Evolutionary conservation across 495 filamentous ascomycete species (phyloP), one percentile per base, ranked within the genome.

Genomic region (Aspergillus affinis): DNA sequence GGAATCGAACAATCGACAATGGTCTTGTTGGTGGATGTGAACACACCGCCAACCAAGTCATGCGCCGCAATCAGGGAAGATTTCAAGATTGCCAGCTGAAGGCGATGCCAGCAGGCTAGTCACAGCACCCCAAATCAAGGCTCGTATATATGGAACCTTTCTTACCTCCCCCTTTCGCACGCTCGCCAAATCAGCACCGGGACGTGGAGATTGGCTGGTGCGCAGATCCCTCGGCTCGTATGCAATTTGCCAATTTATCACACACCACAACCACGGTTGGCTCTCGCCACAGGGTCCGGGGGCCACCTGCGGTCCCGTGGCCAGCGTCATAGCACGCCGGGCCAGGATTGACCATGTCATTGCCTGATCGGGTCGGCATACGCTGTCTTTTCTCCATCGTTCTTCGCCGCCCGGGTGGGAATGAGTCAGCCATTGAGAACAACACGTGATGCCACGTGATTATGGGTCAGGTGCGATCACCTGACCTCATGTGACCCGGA

Each of bases 391-490:
- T 54, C 36, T 41, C 36, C 36, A 41, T 41, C 29, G 29, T 32
- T 32, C 29, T 32, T 32, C 10, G 29, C 29, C 29, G 23, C 23
- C 23, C 23, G 23, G 23, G 4, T 26, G 23, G 23, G 4, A 26
- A 26, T 26, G 23, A 26, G 23, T 26, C 23, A 26, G 23, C 23
- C 23, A 26, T 26, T 26, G n/a, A n/a, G n/a, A n/a, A n/a, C n/a
- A 26, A 2, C 36, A 41, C 36, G 12, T 41, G 13, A 13, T 15
- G 36, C 62, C 61, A 65, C 49, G 55, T 58, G 56, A 48, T 23
- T 2, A 49, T n/a, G n/a, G n/a, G 29, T 61, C 63, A 70, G 45
- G 67, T 66, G 66, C 51, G 13, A 0, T 49, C 32, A 53, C 30
- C 60, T 59, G 57, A 53, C 51, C 54, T 46, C 36, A 41, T 17